These are phyloP conservation scores for Trichoderma pleuroti DNA, from an alignment of 2,329 filamentous ascomycete species.

Conservation along the genomic window DNA sequence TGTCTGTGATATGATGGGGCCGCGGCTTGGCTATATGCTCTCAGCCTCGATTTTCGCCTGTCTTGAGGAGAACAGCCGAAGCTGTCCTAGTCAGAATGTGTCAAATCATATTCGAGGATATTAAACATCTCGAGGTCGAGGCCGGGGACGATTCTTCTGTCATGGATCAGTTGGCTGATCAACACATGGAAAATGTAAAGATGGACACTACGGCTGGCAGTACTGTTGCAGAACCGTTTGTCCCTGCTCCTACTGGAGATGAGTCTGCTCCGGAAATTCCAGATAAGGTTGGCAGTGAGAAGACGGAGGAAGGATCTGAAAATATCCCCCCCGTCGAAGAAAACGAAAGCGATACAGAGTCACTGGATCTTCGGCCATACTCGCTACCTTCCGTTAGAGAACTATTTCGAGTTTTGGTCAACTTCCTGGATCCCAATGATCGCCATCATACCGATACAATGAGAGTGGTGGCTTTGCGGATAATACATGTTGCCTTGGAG, in stretches of 20 bases:
- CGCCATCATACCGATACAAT: slow-evolving; percentile 89
- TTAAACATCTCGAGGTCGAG: slow-evolving; percentile 82
- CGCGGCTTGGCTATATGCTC: slow-evolving; percentile 96
- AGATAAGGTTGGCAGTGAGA: background rate
- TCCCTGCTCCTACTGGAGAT: slow-evolving; percentile 12
- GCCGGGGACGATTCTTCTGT: slow-evolving; percentile 63
- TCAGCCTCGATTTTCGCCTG: slow-evolving; percentile 84
- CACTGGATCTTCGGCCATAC: slow-evolving; percentile 73
- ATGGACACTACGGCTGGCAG: slow-evolving; percentile 65
- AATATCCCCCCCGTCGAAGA: slow-evolving; percentile 29
- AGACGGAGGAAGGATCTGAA: slow-evolving; percentile 15
- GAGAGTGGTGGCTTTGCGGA: slow-evolving; percentile 94
- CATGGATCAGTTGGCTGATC: slow-evolving; percentile 63
- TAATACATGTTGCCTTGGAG: slow-evolving; percentile 95
- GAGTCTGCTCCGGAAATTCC: background rate
- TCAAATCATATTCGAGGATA: slow-evolving; percentile 91
- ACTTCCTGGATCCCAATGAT: slow-evolving; percentile 90
- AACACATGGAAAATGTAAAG: slow-evolving; percentile 71
- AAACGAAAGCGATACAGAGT: slow-evolving; percentile 43
- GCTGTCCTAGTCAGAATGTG: slow-evolving; percentile 99
- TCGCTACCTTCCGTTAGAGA: slow-evolving; percentile 92
- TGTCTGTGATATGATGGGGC: slow-evolving; percentile 99
- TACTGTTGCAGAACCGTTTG: slow-evolving; percentile 13
- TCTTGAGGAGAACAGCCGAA: slow-evolving; percentile 85
- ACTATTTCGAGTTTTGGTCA: slow-evolving; percentile 88